These are phyloP conservation scores for Sporisorium reilianum DNA, from an alignment of 1,284 basidiomycete species.

Conservation along the genomic window DNA sequence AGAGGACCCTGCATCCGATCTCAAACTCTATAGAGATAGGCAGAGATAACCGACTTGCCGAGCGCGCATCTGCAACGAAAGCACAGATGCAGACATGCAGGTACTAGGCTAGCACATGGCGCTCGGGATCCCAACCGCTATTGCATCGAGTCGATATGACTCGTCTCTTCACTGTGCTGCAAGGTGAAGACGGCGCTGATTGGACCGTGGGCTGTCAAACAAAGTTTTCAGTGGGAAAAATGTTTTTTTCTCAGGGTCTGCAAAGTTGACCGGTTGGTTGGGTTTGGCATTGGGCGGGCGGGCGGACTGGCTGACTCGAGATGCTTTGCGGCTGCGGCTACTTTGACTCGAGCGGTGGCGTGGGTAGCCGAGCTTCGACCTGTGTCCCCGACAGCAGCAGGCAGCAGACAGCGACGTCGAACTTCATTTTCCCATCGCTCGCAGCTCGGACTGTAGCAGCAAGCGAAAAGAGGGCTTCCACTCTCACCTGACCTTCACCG, in stretches of 20 bases:
- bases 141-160: too few relatives aligned
- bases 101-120: too few relatives aligned
- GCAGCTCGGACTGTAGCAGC: background rate
- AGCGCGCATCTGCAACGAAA: too few relatives aligned
- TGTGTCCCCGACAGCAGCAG: background rate
- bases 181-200: too few relatives aligned
- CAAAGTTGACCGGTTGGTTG: too few relatives aligned
- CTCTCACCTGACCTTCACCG: background rate
- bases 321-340: background rate
- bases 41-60: background rate
- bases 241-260: too few relatives aligned
- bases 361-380: background rate
- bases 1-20: slow-evolving; percentile 8
- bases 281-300: background rate
- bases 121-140: too few relatives aligned
- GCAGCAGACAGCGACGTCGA: background rate
- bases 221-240: background rate
- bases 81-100: too few relatives aligned
- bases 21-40: slow-evolving; percentile 1
- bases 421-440: background rate
- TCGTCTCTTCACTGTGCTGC: too few relatives aligned
- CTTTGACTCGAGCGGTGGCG: background rate
- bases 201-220: slow-evolving; percentile 1
- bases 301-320: background rate
- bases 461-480: background rate